A percentile compares a stretch with the other conserved stretches of the same genome.
These are phyloP conservation scores for Choiromyces venosus DNA, from an alignment of 495 filamentous ascomycete species.

Conservation along the genomic window DNA sequence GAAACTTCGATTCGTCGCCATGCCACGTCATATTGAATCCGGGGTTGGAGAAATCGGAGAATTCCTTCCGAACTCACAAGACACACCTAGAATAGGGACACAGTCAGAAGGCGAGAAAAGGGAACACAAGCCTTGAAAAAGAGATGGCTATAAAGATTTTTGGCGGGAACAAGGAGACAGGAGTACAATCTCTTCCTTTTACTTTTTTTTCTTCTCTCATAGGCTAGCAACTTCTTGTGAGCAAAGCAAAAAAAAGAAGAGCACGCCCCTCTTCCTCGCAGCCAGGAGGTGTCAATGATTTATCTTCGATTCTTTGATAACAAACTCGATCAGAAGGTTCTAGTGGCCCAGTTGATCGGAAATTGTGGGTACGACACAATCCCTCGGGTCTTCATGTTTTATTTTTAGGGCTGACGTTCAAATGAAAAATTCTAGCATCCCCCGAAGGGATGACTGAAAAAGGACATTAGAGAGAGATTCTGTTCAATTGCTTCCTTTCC, in stretches of 20 bases:
- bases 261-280: neutral
- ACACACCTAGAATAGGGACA: neutral
- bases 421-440: neutral
- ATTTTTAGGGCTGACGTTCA: neutral
- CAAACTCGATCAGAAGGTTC: neutral
- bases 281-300: neutral
- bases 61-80: slow-evolving; percentile 15
- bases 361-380: slow-evolving; percentile 1
- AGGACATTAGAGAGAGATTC: neutral
- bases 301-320: neutral
- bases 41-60: slow-evolving; percentile 31
- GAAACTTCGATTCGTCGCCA: slow-evolving; percentile 28
- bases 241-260: neutral
- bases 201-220: too few relatives aligned
- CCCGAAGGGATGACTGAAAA: neutral
- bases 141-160: neutral
- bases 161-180: neutral
- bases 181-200: neutral
- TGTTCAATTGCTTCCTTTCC: neutral
- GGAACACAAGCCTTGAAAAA: neutral
- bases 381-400: neutral
- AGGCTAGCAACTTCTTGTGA: too few relatives aligned
- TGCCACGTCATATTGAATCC: slow-evolving; percentile 34
- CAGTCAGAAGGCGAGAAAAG: neutral
- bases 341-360: neutral